Conservation (phyloP, 1,139 yeast genomes). For the Tardiomyces blankii region DNA sequence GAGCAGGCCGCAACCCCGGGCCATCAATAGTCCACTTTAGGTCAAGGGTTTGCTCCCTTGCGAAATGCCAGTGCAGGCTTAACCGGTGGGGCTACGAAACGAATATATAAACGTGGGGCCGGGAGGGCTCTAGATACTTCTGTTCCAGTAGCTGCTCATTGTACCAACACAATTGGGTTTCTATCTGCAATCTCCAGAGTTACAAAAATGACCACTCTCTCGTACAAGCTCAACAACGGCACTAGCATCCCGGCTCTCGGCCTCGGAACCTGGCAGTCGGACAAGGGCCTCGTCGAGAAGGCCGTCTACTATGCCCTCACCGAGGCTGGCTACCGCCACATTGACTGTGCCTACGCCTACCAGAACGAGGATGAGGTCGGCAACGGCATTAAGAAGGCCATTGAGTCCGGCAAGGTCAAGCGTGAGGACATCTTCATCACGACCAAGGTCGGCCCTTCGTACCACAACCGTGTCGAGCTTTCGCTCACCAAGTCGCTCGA, state of each 20-base stretch:
- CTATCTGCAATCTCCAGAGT: neutral
- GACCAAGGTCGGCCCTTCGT: conserved; percentile 37
- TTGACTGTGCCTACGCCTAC: conserved; percentile 57
- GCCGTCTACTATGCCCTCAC: conserved; percentile 28
- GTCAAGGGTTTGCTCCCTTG: too few relatives aligned
- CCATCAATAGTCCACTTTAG: too few relatives aligned
- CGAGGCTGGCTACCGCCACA: conserved; percentile 51
- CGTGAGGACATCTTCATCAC: conserved; percentile 45
- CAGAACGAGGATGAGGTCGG: conserved; percentile 55
- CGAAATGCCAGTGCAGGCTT: too few relatives aligned
- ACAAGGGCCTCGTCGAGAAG: conserved; percentile 44
- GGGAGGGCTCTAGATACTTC: too few relatives aligned
- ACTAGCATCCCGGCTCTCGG: conserved; percentile 57
- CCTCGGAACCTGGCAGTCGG: conserved; percentile 71
- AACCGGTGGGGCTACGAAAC: too few relatives aligned
- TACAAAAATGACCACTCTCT: conserved; percentile 8
- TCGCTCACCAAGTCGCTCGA: conserved; percentile 54
- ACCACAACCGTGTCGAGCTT: conserved; percentile 42
- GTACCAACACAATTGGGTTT: too few relatives aligned
- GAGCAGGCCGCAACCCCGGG: too few relatives aligned
- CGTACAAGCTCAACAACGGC: conserved; percentile 46
- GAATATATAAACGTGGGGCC: too few relatives aligned
- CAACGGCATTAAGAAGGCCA: conserved; percentile 35
- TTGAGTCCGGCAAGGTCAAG: conserved; percentile 30
- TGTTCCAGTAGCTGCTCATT: too few relatives aligned